A percentile compares a stretch with the other conserved stretches of the same genome.
These are phyloP conservation scores for Daldinia decipiens DNA, from an alignment of 495 filamentous ascomycete species.

Conservation along the genomic window DNA sequence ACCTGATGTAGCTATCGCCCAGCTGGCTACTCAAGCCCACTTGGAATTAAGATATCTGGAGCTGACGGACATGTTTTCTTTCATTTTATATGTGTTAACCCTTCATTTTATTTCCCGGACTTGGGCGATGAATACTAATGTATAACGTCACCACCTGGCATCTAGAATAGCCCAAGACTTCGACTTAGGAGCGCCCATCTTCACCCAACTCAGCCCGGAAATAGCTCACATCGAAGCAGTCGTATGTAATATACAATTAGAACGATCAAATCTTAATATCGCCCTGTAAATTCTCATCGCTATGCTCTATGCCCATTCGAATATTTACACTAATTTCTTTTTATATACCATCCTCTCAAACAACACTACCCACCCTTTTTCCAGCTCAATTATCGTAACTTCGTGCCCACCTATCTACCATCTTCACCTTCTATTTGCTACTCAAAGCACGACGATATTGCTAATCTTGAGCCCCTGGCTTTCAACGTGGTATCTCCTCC, in stretches of 20 bases:
- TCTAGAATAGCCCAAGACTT: not conserved
- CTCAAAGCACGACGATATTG: conserved; percentile 76
- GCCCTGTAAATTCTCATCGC: conserved; percentile 1
- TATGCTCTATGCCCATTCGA: not conserved
- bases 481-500: conserved; percentile 80
- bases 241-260: not conserved
- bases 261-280: not conserved
- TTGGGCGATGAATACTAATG: not conserved
- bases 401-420: conserved; percentile 18
- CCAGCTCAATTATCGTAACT: conserved; percentile 6
- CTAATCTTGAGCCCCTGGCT: conserved; percentile 82
- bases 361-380: not conserved
- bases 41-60: no score
- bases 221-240: no score
- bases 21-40: no score
- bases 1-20: not conserved
- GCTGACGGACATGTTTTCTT: no score
- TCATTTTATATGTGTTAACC: no score
- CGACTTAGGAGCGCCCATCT: not conserved
- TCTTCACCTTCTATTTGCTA: not conserved
- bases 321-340: conserved; percentile 12
- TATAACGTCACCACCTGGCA: not conserved
- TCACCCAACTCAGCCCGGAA: no score
- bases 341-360: conserved; percentile 25
- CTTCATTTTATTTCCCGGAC: no score